These are phyloP conservation scores for Spergularia azorica DNA, from an alignment of 179 eudicot genomes.

Conservation along the genomic window DNA sequence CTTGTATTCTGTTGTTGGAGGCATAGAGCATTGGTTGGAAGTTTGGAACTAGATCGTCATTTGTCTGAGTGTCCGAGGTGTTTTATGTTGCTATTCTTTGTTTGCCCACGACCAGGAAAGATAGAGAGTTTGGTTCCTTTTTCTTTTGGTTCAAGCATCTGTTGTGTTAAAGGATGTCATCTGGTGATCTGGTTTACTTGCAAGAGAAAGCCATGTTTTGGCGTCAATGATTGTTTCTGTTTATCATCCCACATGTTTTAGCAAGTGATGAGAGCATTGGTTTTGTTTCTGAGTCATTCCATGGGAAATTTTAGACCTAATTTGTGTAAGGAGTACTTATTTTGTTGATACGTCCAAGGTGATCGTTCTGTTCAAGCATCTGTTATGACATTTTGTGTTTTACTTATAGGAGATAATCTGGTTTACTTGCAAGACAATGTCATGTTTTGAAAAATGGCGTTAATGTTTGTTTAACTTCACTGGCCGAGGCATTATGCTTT, in stretches of 20 bases:
- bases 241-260: neutral
- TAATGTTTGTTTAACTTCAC: neutral
- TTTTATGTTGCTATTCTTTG: neutral
- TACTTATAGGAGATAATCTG: too few relatives aligned
- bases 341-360: too few relatives aligned
- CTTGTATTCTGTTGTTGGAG: neutral
- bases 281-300: neutral
- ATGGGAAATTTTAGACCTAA: too few relatives aligned
- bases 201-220: neutral
- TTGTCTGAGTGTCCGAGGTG: neutral
- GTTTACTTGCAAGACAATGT: constrained; percentile 6
- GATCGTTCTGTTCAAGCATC: too few relatives aligned
- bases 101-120: neutral
- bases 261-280: neutral
- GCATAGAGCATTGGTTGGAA: too few relatives aligned
- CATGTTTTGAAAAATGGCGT: neutral
- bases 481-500: neutral
- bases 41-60: neutral
- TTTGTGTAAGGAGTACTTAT: too few relatives aligned
- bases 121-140: neutral
- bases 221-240: neutral
- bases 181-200: constrained; percentile 4
- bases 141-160: neutral
- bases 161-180: neutral
- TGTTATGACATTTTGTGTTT: too few relatives aligned